These are phyloP conservation scores for Neurospora sp. DNA, from an alignment of 495 filamentous ascomycete genomes.

Conservation along the genomic window DNA sequence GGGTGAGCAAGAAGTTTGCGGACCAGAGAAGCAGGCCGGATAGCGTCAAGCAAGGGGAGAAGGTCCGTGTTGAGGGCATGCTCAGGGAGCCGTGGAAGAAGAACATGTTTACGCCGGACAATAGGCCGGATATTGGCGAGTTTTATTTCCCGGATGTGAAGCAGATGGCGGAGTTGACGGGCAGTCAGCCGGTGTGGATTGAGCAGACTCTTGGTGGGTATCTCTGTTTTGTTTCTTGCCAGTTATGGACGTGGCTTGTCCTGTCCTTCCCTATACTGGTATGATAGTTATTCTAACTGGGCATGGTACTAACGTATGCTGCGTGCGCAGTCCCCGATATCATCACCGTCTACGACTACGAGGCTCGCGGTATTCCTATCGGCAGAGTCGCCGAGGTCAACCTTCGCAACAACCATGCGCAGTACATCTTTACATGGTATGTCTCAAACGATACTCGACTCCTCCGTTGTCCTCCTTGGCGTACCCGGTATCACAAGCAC, in stretches of 20 bases:
- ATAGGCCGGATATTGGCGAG: conserved; percentile 66
- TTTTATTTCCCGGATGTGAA: conserved; percentile 93
- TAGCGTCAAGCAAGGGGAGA: conserved; percentile 49
- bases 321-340: conserved; percentile 60
- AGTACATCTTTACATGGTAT: conserved; percentile 98
- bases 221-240: conserved; percentile 3
- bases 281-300: neutral
- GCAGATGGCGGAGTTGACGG: conserved; percentile 81
- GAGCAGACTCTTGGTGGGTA: conserved; percentile 85
- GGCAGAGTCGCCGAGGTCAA: conserved; percentile 87
- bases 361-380: conserved; percentile 79
- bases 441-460: conserved; percentile 11
- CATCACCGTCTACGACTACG: conserved; percentile 56
- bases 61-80: conserved; percentile 69
- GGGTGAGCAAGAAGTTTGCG: conserved; percentile 66
- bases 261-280: neutral
- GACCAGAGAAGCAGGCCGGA: conserved; percentile 50
- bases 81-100: conserved; percentile 86
- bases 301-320: conserved; percentile 1
- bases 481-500: neutral
- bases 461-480: neutral
- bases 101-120: conserved; percentile 93
- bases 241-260: neutral
- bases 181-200: conserved; percentile 84
- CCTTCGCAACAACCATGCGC: conserved; percentile 88